These are phyloP conservation scores for Mesembryanthemum crystallinum DNA, from an alignment of 148 eudicot species.

Conservation along the genomic window DNA sequence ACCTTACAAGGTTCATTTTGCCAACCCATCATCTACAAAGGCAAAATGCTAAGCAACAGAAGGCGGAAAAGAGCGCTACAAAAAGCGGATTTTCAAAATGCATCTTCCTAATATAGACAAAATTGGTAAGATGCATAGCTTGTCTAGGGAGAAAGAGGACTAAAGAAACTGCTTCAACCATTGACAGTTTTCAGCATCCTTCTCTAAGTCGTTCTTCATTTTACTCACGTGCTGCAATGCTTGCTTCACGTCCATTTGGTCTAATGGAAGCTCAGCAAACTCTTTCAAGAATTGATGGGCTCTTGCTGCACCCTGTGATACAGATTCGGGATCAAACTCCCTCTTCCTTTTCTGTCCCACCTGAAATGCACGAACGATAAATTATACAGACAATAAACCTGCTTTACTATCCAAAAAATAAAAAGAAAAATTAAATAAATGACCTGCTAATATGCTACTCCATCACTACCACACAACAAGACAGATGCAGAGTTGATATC, in stretches of 20 bases:
- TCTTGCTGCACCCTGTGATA: conserved; percentile 67
- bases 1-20: conserved; percentile 12
- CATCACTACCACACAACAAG: not conserved
- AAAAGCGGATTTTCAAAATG: not conserved
- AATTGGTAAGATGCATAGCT: conserved; percentile 20
- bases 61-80: conserved; percentile 6
- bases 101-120: conserved; percentile 25
- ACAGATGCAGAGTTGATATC: too few relatives aligned
- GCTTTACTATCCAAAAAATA: not conserved
- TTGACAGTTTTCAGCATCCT: conserved; percentile 53
- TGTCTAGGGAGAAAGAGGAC: not conserved
- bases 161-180: conserved; percentile 91
- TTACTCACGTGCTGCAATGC: conserved; percentile 53
- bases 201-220: conserved; percentile 60
- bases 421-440: not conserved
- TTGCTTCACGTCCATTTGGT: conserved; percentile 67
- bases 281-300: conserved; percentile 79
- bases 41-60: not conserved
- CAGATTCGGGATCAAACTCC: conserved; percentile 52
- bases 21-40: conserved; percentile 9
- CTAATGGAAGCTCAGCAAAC: conserved; percentile 80
- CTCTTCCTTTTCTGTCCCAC: conserved; percentile 62
- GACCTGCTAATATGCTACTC: not conserved
- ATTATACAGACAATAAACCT: conserved; percentile 2
- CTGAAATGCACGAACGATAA: conserved; percentile 33